Percentiles rank a stretch among this genome's conserved stretches.
Evolutionary conservation across 2,329 filamentous ascomycete species (phyloP).

Genomic region (Ophiostoma triangulosporum): DNA sequence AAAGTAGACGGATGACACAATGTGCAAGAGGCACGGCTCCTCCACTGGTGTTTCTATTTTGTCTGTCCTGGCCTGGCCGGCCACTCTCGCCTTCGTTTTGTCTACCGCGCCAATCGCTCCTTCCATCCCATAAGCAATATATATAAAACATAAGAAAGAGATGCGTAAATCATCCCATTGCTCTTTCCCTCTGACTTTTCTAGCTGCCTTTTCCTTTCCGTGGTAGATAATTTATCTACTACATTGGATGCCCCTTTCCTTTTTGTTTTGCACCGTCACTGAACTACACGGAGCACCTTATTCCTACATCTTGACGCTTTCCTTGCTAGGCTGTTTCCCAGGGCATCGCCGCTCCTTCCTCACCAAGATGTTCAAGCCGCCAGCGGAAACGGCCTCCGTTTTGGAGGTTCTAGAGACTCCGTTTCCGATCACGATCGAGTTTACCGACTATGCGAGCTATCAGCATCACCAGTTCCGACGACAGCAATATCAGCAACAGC

Average conservation of each 20-base stretch:
- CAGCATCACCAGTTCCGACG: slow-evolving; percentile 9
- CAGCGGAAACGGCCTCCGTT: slow-evolving; percentile 32
- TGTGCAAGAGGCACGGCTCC: background rate
- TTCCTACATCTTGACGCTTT: background rate
- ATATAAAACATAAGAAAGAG: too few species aligned
- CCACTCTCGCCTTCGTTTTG: background rate
- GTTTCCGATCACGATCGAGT: slow-evolving; percentile 27
- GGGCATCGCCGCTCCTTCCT: background rate
- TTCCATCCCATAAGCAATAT: background rate
- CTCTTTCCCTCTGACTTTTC: background rate
- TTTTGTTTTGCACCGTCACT: too few species aligned
- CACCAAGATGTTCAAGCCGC: slow-evolving; percentile 40
- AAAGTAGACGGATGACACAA: background rate
- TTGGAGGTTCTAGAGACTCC: slow-evolving; percentile 27
- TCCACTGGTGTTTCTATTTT: background rate
- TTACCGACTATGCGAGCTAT: slow-evolving; percentile 18
- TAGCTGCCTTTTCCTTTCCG: background rate
- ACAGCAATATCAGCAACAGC: slow-evolving; percentile 6
- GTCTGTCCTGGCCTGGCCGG: background rate
- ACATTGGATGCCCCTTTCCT: background rate
- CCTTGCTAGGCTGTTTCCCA: background rate
- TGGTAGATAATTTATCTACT: background rate
- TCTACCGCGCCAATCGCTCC: background rate
- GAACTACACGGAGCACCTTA: too few species aligned
- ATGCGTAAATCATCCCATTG: too few species aligned